phyloP scores from a whole-genome alignment of 2,329 filamentous ascomycete genomes.

The Botrytis aclada region DNA sequence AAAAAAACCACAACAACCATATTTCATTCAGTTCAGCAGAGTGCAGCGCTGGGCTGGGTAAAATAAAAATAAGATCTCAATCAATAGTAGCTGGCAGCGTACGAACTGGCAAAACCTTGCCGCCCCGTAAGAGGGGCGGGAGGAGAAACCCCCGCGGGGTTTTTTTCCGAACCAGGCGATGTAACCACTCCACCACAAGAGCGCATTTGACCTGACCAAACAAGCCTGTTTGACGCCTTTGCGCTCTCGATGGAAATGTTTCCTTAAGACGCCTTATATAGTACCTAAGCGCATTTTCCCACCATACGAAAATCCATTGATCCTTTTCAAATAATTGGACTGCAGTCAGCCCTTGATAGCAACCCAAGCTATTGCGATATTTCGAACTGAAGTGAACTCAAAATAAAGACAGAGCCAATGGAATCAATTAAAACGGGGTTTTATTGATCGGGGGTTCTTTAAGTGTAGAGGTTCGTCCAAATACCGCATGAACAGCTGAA shows the following conservation, averaged over 20 bases:
- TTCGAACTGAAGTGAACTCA: too few species aligned
- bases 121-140: not conserved
- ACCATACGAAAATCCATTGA: not conserved
- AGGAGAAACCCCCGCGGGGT: constrained; percentile 6
- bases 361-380: not conserved
- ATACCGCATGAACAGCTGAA: not conserved
- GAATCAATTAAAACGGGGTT: not conserved
- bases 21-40: not conserved
- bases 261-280: not conserved
- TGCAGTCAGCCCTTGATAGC: not conserved
- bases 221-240: constrained; percentile 5
- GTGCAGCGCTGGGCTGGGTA: too few species aligned
- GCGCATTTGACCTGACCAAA: constrained; percentile 3
- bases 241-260: not conserved
- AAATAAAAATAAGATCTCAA: not conserved
- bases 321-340: not conserved
- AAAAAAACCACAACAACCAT: not conserved
- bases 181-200: constrained; percentile 1
- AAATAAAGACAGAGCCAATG: not conserved
- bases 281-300: not conserved
- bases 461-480: not conserved
- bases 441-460: too few species aligned
- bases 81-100: not conserved
- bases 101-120: not conserved
- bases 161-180: not conserved